These are phyloP conservation scores for Sporobolomyces phaffii DNA, from an alignment of 768 basidiomycete species.

Conservation along the genomic window DNA sequence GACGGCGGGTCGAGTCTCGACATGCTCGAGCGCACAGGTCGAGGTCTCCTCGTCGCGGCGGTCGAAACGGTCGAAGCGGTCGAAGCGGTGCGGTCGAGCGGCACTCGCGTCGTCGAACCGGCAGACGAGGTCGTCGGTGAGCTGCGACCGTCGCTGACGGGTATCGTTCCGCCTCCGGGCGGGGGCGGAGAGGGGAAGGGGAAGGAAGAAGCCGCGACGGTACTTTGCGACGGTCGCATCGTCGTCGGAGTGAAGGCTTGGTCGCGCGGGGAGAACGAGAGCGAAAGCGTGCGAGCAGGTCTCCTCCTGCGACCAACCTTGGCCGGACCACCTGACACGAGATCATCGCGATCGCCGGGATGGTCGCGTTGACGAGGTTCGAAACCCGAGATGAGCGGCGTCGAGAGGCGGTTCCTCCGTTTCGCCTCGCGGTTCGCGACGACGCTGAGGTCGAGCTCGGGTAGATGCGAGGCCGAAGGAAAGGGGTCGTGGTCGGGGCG, in stretches of 20 bases:
- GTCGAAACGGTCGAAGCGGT: constrained; percentile 2
- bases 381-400: constrained; percentile 8
- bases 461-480: background rate
- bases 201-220: background rate
- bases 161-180: background rate
- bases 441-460: background rate
- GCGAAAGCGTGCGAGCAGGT: constrained; percentile 5
- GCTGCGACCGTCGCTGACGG: background rate
- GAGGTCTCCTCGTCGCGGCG: background rate
- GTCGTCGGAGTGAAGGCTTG: constrained; percentile 13
- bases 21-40: constrained; percentile 10
- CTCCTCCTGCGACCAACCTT: background rate
- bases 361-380: too few relatives aligned
- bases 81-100: constrained; percentile 16
- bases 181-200: constrained; percentile 3
- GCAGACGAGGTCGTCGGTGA: background rate
- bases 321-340: too few relatives aligned
- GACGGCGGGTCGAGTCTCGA: background rate
- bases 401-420: constrained; percentile 10
- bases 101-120: too few relatives aligned
- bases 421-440: background rate
- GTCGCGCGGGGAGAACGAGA: constrained; percentile 8
- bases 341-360: too few relatives aligned
- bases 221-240: constrained; percentile 5
- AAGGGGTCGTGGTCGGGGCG: background rate